Percentiles rank a stretch among this genome's conserved stretches.
phyloP scores from a whole-genome alignment of 768 basidiomycete genomes.

The Leccinum uliginosum region DNA sequence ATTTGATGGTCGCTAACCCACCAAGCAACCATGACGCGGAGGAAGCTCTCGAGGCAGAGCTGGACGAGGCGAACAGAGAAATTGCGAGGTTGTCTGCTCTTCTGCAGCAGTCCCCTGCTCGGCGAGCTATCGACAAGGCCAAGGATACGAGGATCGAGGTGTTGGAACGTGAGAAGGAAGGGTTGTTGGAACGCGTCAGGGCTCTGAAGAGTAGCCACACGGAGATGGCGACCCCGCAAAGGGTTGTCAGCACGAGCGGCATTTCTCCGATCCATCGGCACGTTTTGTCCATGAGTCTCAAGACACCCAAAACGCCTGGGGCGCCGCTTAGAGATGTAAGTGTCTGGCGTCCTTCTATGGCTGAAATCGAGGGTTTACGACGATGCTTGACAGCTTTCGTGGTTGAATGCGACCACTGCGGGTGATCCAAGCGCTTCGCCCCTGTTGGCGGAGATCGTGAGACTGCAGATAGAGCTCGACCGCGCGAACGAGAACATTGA shows the following conservation, averaged over 20 bases:
- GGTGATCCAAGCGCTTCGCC: slow-evolving; percentile 55
- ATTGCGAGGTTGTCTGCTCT: slow-evolving; percentile 65
- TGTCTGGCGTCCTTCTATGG: slow-evolving; percentile 1
- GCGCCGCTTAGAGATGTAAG: slow-evolving; percentile 73
- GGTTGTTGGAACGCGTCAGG: slow-evolving; percentile 67
- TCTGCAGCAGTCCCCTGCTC: slow-evolving; percentile 67
- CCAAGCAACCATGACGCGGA: slow-evolving; percentile 49
- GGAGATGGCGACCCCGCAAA: slow-evolving; percentile 56
- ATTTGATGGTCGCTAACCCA: slow-evolving; percentile 18
- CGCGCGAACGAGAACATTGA: slow-evolving; percentile 82
- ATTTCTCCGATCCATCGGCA: slow-evolving; percentile 80
- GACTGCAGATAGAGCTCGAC: slow-evolving; percentile 72
- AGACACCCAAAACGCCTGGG: slow-evolving; percentile 73
- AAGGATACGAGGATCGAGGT: slow-evolving; percentile 73
- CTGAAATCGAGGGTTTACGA: slow-evolving; percentile 6
- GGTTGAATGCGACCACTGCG: slow-evolving; percentile 58
- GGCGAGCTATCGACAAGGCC: slow-evolving; percentile 73
- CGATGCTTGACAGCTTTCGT: slow-evolving; percentile 51
- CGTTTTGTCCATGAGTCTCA: slow-evolving; percentile 61
- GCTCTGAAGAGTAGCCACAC: slow-evolving; percentile 49
- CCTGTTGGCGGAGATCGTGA: slow-evolving; percentile 65
- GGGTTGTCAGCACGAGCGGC: slow-evolving; percentile 47
- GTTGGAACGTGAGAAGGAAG: slow-evolving; percentile 73
- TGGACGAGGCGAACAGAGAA: slow-evolving; percentile 73
- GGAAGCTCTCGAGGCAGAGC: slow-evolving; percentile 64